Percentiles rank a stretch among this genome's conserved stretches.
Evolutionary conservation across 306 rosid genomes (phyloP).

Genomic region (Amphicarpaea edgeworthii): DNA sequence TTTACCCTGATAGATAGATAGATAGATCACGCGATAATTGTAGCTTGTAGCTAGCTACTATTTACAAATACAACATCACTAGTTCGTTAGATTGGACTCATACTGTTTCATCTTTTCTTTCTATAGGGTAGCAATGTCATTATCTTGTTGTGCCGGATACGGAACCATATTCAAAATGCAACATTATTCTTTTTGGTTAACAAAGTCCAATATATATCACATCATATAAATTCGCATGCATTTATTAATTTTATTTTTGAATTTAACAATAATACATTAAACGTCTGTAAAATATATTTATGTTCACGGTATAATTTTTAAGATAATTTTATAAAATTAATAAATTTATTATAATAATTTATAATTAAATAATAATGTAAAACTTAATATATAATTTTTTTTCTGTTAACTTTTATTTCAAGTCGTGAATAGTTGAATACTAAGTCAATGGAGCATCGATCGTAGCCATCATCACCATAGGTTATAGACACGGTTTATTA

Average conservation of each 20-base stretch:
- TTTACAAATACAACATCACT: not conserved
- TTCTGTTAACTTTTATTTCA: too few relatives aligned
- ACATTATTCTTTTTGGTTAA: constrained; percentile 26
- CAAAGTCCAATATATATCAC: constrained; percentile 19
- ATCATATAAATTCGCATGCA: constrained; percentile 36
- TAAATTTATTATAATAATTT: too few relatives aligned
- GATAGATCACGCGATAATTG: not conserved
- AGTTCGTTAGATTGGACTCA: not conserved
- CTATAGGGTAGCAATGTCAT: not conserved
- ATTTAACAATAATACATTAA: too few relatives aligned
- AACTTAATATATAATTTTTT: too few relatives aligned
- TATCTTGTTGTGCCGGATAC: constrained; percentile 29
- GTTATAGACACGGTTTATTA: constrained; percentile 19
- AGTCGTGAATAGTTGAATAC: not conserved
- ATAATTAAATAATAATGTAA: too few relatives aligned
- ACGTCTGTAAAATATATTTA: too few relatives aligned
- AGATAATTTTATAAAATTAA: too few relatives aligned
- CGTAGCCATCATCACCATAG: constrained; percentile 12
- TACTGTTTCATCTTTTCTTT: not conserved
- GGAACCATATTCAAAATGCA: constrained; percentile 41
- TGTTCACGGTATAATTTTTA: too few relatives aligned
- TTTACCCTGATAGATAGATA: not conserved
- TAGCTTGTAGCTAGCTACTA: not conserved
- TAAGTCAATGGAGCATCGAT: not conserved
- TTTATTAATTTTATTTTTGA: not conserved